Base-by-base conservation (phyloP, 352 stramenopile genomes). In the Phytophthora palmivora region DNA sequence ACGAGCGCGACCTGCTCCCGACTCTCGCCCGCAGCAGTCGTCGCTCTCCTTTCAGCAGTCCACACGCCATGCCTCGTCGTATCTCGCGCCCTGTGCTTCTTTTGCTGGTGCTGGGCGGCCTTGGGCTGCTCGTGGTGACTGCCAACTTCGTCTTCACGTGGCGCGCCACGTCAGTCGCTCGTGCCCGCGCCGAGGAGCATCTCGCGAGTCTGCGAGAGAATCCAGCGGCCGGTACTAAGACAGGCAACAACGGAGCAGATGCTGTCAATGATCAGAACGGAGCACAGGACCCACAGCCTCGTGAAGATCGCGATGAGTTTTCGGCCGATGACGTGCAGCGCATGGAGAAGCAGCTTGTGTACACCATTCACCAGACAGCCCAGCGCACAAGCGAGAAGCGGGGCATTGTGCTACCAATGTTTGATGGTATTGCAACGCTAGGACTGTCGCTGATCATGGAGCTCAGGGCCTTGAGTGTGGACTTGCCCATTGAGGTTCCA, bases 381-480 rank as follows among this genome's bases (percentile, higher is more conserved):
- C 72, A 77, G 41, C 16, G 22, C 22, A 73, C 67, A 15, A 74
- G 14, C 15, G 45, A 75, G 39, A 54, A 68, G 34, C 76, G 82
- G 16, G 82, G 82, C 37, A 88, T 91, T 44, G 69, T 91, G 8
- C 41, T 91, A 44, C 82, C 82, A 28, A 44, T 88, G 14, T 88
- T 79, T 47, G 70, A 89, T 33, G 70, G 58, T 14, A 78, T 82
- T 46, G 75, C 79, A 34, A n/a, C 56, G 16, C 63, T 87, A 1
- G 82, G 79, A 2, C 32, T 85, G 37, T 91, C 82, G 28, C 63
- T 89, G 2, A 78, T 91, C 30, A 74, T 87, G 64, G 75, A 89
- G 45, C 63, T 89, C 10, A 70, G 79, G 45, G 63, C 59, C 19
- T 67, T 87, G 52, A 49, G 72, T 33, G 63, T 88, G 16, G 64